Base-by-base conservation (phyloP, 2,329 filamentous ascomycete genomes). In the Tolypocladium amazonense region DNA sequence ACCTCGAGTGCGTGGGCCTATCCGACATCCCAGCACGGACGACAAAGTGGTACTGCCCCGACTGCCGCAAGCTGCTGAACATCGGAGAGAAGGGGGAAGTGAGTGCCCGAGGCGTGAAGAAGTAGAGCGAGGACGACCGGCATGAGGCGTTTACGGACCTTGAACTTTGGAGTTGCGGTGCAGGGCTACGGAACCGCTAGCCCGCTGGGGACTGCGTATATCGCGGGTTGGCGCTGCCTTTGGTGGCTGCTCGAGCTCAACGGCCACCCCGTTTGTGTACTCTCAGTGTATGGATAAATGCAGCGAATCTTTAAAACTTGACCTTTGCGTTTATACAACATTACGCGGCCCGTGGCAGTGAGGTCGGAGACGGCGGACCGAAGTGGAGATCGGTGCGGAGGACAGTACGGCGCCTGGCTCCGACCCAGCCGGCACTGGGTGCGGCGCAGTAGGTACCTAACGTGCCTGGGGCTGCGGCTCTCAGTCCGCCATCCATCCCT, bases 11-110 rank as follows among this genome's bases (percentile, higher is more conserved):
- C 68, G 88, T 94, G 7, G 85, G 81, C 6, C 77, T 94, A 39
- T 77, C 79, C 14, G 80, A 86, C 30, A 83, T 89, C 61, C 89
- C 89, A 14, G 82, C 86, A 2, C 79, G 88, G 23, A 88, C 88
- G 38, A 87, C 87, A 2, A 92, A 91, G 72, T 94, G 90, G 90
- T 94, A 91, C 68, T 94, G 90, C 72, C 88, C 88, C 1, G 85
- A 90, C 56, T 94, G 90, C 69, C 78, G 86, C 47, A 81, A 83
- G 62, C 74, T 80, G 37, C 73, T 87, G 38, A 83, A 84, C 56
- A 84, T 87, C 65, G 84, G 84, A 7, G 82, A 85, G 72, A 83
- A 79, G 71, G 84, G 84, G 3, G 83, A 87, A 67, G 81, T 86
- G 14, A 86, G 73, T 61, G 82, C 82, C n/a, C 73, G 83, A 61